phyloP scores from a whole-genome alignment of 1,284 basidiomycete genomes.

The Ustilago trichophora region DNA sequence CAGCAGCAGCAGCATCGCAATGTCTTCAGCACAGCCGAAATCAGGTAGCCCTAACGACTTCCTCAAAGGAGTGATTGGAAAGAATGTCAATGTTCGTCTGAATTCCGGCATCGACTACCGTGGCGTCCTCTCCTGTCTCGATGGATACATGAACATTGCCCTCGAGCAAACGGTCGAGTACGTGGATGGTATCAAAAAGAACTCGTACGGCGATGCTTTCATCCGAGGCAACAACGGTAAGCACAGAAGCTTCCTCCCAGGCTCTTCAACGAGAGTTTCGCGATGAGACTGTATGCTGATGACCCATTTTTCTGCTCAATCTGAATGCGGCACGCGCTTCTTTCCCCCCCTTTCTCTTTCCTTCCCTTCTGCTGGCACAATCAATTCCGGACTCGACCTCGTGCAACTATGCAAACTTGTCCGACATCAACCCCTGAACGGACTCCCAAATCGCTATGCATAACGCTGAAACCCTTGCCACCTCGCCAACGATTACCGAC shows the following conservation, averaged over 20 bases:
- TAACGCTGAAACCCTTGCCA: too few relatives aligned
- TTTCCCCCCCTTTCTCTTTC: too few relatives aligned
- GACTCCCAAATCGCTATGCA: not conserved
- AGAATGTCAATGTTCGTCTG: constrained; percentile 89
- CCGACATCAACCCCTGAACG: not conserved
- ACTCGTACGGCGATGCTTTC: constrained; percentile 91
- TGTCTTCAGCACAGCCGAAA: constrained; percentile 41
- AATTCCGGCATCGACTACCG: constrained; percentile 96
- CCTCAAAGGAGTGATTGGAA: constrained; percentile 79
- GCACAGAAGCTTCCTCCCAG: too few relatives aligned
- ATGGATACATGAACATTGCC: constrained; percentile 95
- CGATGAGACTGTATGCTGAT: constrained; percentile 20
- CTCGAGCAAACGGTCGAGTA: constrained; percentile 96
- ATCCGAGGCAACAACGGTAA: constrained; percentile 95
- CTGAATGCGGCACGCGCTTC: too few relatives aligned
- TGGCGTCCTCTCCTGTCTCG: constrained; percentile 90
- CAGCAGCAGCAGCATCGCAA: too few relatives aligned
- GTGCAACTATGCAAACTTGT: too few relatives aligned
- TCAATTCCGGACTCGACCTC: too few relatives aligned
- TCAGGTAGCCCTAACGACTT: constrained; percentile 62
- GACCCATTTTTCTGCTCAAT: not conserved
- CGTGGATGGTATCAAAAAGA: constrained; percentile 84
- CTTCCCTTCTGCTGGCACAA: too few relatives aligned
- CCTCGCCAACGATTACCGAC: too few relatives aligned
- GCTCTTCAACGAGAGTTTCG: too few relatives aligned